phyloP scores from a whole-genome alignment of 306 rosid genomes.

The cucumber (Cucumis sativus) region DNA sequence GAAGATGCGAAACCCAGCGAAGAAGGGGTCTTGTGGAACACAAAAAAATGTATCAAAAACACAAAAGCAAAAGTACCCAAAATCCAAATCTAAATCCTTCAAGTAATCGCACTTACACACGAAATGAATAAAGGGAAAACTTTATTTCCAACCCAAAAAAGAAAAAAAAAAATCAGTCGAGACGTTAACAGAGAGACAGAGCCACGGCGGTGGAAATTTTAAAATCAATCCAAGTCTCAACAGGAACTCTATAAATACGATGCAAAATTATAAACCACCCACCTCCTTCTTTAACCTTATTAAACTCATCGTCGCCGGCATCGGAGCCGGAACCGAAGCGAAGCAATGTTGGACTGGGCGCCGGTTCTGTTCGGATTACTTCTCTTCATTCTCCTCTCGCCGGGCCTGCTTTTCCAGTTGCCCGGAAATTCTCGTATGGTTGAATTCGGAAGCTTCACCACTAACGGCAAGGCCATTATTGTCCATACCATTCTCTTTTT shows the following conservation, averaged over 20 bases:
- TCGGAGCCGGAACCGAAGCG: not conserved
- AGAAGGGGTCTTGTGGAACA: not conserved
- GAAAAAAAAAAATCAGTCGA: not conserved
- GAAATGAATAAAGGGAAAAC: slow-evolving; percentile 3
- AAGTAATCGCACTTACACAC: not conserved
- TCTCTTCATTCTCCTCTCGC: slow-evolving; percentile 43
- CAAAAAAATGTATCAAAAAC: not conserved
- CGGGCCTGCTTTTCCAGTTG: slow-evolving; percentile 41
- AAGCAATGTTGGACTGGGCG: slow-evolving; percentile 42
- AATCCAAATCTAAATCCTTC: not conserved
- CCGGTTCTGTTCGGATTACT: slow-evolving; percentile 32
- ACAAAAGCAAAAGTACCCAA: not conserved
- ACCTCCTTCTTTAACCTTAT: not conserved
- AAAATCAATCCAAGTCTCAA: not conserved
- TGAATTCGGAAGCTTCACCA: slow-evolving; percentile 36
- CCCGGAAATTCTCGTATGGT: slow-evolving; percentile 28
- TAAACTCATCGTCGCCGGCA: not conserved
- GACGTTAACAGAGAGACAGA: not conserved
- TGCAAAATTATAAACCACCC: not conserved
- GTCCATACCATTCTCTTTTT: slow-evolving; percentile 41
- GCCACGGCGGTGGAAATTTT: not conserved
- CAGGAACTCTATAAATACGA: not conserved
- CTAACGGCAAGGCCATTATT: slow-evolving; percentile 37
- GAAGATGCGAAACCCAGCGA: not conserved
- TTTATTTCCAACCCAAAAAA: no score